Evolutionary conservation across 495 filamentous ascomycete genomes (phyloP), one percentile per base, ranked within the genome.

Genomic region (Lichenothelia convexa): DNA sequence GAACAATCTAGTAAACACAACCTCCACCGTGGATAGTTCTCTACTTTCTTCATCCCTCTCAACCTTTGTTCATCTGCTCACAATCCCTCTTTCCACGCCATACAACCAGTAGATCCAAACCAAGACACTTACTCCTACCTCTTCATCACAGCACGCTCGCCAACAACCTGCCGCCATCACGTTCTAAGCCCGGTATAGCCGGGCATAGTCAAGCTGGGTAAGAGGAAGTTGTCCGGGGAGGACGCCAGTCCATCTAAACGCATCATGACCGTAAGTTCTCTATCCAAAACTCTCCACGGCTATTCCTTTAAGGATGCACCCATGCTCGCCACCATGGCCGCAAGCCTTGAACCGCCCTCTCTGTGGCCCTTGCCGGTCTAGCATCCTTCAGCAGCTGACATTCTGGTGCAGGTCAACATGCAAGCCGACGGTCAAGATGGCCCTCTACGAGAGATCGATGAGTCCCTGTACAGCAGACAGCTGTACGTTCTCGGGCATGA

Each of bases 401-500:
- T 32, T 62, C 62, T 60, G 59, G 39, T 49, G 65, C 78, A 81
- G 55, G 68, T 65, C 60, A 73, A 71, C 41, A 86, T 93, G 79
- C 73, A 93, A 62, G 68, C 89, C 43, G 82, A 92, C 58, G 71
- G 58, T 43, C 60, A 63, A 34, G 55, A 75, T 47, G 62, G 73
- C 29, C 59, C 57, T 32, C 53, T 56, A 18, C 61, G 59, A 49
- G 70, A 91, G 45, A 95, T 99, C 61, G 91, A 99, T 55, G 91
- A 99, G 60, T 82, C 80, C 35, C 70, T 99, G 44, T 99, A 99
- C 68, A 93, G 85, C 58, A 73, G 91, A 39, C 91, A 99, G 60
- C 81, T 99, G 63, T 78, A 97, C 57, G 89, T 97, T 35, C 73
- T 99, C 40, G 91, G 91, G 21, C 91, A 95, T 59, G 91, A 99